Conservation (phyloP, 2,329 filamentous ascomycete genomes). For the Lachnellula suecica region DNA sequence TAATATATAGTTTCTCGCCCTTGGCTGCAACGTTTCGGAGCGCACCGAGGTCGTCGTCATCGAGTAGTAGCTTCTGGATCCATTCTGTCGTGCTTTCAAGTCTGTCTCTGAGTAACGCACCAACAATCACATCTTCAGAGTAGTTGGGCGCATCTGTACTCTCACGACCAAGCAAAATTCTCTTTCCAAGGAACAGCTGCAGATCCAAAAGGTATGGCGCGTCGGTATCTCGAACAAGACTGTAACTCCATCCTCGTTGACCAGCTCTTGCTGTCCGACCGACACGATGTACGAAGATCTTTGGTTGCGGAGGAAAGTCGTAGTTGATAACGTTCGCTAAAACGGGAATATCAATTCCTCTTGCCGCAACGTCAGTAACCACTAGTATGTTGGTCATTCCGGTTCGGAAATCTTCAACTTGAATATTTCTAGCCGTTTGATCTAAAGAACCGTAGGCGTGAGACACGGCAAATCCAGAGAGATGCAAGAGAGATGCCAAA, state of each 20-base stretch:
- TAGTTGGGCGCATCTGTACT: conserved; percentile 63
- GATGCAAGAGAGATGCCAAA: conserved; percentile 73
- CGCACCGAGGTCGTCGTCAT: conserved; percentile 70
- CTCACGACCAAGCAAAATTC: conserved; percentile 72
- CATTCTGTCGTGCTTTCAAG: conserved; percentile 79
- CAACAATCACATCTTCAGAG: conserved; percentile 80
- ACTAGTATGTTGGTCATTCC: conserved; percentile 89
- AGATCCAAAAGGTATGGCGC: conserved; percentile 90
- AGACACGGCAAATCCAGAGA: conserved; percentile 84
- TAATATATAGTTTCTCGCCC: conserved; percentile 89
- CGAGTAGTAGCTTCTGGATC: conserved; percentile 74
- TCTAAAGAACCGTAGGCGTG: conserved; percentile 95
- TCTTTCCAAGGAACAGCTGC: conserved; percentile 89
- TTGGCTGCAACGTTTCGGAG: conserved; percentile 76
- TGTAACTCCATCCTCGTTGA: conserved; percentile 91
- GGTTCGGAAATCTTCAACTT: conserved; percentile 85
- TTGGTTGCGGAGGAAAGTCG: conserved; percentile 94
- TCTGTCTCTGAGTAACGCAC: conserved; percentile 68
- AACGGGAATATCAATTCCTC: conserved; percentile 96
- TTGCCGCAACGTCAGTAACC: conserved; percentile 92
- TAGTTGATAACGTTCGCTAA: conserved; percentile 98
- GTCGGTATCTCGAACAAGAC: conserved; percentile 83
- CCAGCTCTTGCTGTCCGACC: conserved; percentile 94
- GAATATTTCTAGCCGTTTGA: conserved; percentile 86
- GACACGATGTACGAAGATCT: conserved; percentile 94